Evolutionary conservation across 2,329 filamentous ascomycete species (phyloP), one percentile per base, ranked within the genome.

Genomic region (Alternaria viburni): DNA sequence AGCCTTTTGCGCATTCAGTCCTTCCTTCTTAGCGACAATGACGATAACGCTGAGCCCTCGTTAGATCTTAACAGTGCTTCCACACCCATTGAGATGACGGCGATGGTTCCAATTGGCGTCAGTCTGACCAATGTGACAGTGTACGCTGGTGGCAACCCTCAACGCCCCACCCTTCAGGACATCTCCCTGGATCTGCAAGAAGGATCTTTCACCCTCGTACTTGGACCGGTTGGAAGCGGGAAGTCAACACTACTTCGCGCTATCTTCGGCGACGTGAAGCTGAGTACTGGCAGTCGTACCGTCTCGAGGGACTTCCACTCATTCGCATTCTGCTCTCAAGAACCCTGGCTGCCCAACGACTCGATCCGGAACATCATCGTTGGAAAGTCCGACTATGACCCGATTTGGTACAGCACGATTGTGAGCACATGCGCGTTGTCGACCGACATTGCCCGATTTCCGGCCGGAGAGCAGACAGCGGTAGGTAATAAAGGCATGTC

Each of bases 361-460:
- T 47, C 54, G 12, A 57, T 57, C 17, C 54, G 26, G 15, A 47
- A 57, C 43, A 57, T 47, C 15, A 57, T 57, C 32, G 4, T 57
- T 21, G 54, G 25, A 9, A 17, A 26, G 17, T 36, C 25, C 44
- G 23, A 25, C 7, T 19, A 41, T 25, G 54, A 57, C 11, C 44
- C 30, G 28, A 19, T 19, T 15, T 57, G 54, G 54, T 57, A 57
- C 36, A 26, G 19, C 26, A n/a, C 21, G 5, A 28, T 57, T 36
- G 41, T 56, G 23, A 43, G 30, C 25, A 43, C 54, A 46, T 56
- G 54, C 15, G 54, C 54, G 12, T 26, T 56, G 9, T 43, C 41
- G 8, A 43, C 12, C 21, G 54, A 56, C 19, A 32, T 56, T n/a
- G 54, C 8, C 17, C 54, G 54, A 25, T 12, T 56, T 12, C 54